These are phyloP conservation scores for Chaetomiaceae sp. DNA, from an alignment of 2,329 filamentous ascomycete genomes.

Conservation along the genomic window DNA sequence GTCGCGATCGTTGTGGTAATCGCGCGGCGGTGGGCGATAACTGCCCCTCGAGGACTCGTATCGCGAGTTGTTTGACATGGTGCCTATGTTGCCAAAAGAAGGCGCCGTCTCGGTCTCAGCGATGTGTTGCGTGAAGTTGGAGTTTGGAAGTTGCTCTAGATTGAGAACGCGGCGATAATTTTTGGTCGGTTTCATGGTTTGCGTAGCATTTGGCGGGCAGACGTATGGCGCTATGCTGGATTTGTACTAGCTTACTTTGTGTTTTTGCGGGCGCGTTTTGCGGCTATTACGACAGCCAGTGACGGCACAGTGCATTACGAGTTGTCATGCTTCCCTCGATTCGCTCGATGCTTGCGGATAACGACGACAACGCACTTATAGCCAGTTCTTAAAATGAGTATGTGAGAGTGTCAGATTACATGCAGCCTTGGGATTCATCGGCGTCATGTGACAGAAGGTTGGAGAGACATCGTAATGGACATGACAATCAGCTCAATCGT, in stretches of 20 bases:
- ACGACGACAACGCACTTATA: no score
- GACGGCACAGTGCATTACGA: no score
- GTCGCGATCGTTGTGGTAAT: conserved; percentile 20
- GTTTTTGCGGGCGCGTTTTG: no score
- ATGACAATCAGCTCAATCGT: no score
- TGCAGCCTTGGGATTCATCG: no score
- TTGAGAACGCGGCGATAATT: conserved; percentile 2
- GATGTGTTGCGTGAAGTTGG: background rate
- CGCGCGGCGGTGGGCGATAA: conserved; percentile 14
- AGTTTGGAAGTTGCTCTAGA: background rate
- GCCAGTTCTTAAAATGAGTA: no score
- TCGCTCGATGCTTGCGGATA: no score
- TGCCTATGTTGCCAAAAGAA: background rate
- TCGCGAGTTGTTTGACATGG: conserved; percentile 20
- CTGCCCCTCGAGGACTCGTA: conserved; percentile 4
- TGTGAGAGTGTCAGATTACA: no score
- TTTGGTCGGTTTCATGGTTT: background rate
- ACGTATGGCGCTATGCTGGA: background rate
- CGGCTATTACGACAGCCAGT: no score
- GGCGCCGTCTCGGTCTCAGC: background rate
- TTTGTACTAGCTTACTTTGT: background rate
- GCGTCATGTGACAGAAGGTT: no score
- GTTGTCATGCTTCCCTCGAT: no score
- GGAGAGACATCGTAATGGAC: no score
- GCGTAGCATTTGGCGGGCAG: background rate